These are phyloP conservation scores for Linum trigynum DNA, from an alignment of 345 rosid genomes.

Conservation along the genomic window DNA sequence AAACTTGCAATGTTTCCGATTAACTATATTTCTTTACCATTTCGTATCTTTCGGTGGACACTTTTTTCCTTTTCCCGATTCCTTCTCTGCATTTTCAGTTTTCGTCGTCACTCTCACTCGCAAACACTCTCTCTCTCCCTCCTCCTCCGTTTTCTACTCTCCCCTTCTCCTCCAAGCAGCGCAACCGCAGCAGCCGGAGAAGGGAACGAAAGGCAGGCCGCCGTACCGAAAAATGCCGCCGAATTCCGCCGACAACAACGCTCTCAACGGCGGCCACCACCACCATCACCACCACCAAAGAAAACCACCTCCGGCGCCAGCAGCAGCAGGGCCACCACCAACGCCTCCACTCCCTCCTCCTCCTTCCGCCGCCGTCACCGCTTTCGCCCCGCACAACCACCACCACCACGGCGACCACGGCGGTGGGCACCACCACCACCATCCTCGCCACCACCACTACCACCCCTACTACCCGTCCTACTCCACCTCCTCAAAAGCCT, in stretches of 20 bases:
- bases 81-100: not conserved
- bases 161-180: conserved; percentile 3
- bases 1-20: too few relatives aligned
- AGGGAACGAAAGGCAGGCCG: not conserved
- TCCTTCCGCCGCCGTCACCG: not conserved
- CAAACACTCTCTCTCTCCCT: not conserved
- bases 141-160: not conserved
- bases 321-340: conserved; percentile 5
- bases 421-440: not conserved
- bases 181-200: not conserved
- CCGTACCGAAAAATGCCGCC: not conserved
- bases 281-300: not conserved
- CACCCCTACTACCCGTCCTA: conserved; percentile 14
- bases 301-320: not conserved
- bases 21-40: too few relatives aligned
- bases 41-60: too few relatives aligned
- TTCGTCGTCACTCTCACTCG: not conserved
- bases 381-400: not conserved
- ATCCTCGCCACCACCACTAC: conserved; percentile 3
- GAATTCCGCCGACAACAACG: not conserved
- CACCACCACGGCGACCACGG: not conserved
- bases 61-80: not conserved
- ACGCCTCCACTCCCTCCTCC: conserved; percentile 15
- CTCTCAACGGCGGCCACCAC: not conserved
- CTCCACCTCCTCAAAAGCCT: conserved; percentile 63